Evolutionary conservation across 2,329 filamentous ascomycete genomes (phyloP), one percentile per base, ranked within the genome.

Genomic region (Dothistroma pini): DNA sequence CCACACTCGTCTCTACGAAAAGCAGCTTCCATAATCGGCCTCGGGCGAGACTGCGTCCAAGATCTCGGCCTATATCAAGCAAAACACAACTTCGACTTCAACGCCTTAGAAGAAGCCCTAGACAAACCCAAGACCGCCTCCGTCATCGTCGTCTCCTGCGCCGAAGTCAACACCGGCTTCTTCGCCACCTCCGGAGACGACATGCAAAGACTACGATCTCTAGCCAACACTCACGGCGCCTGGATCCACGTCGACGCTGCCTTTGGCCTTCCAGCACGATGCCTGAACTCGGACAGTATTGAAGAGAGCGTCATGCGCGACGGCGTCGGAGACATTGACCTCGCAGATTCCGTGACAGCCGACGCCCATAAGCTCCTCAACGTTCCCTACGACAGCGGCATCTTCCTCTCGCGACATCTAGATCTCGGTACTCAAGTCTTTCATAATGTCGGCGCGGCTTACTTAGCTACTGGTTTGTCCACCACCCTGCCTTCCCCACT

Each of bases 241-340:
- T 97, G 93, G 93, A 81, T 97, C 44, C 93, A 97, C 74, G 87
- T 93, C 8, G 93, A 97, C 70, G 93, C 89, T 80, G 93, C 93
- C 0, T 96, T 97, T 73, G 93, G 93, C 0, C 83, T 96, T 12
- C 91, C 96, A 71, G 89, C 85, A 0, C 83, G 91, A 14, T 74
- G 86, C 0, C 80, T 97, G 1, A 81, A 84, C 0, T 72, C 80
- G 0, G 72, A 80, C 0, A 52, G 66, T 4, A 38, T 61, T 10
- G 83, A 88, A 59, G 92, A 89, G 71, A 72, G 76, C 62, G 52
- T 71, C 85, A 63, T 86, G 76, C 60, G 75, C 72, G 38, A 81
- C 76, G 61, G 81, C 77, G 77, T 77, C 1, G 80, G 83, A 4
- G 90, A 90, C 0, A 75, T 97, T 12, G 88, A 96, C 63, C 79